These are phyloP conservation scores for Citrus unshiu DNA, from an alignment of 345 rosid species.

Conservation along the genomic window DNA sequence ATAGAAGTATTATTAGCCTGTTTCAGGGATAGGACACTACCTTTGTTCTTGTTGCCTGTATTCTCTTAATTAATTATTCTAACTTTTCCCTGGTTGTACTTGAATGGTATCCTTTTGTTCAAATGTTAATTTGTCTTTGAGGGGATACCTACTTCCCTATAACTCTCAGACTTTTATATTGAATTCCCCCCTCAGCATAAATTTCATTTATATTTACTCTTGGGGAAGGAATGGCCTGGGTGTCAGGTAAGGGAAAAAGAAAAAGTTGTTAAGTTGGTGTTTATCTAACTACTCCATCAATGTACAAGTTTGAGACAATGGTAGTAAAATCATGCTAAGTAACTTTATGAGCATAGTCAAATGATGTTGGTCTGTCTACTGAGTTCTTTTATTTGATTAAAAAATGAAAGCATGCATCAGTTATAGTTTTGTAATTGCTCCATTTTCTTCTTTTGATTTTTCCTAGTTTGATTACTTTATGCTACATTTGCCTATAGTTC, in stretches of 20 bases:
- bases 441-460: not conserved
- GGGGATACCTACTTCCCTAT: not conserved
- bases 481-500: not conserved
- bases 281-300: not conserved
- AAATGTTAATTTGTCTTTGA: not conserved
- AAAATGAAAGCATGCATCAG: not conserved
- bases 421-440: not conserved
- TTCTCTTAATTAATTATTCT: not conserved
- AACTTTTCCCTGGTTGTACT: not conserved
- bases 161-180: not conserved
- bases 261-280: not conserved
- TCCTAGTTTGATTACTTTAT: not conserved
- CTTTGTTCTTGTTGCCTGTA: not conserved
- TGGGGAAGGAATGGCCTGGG: not conserved
- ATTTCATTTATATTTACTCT: not conserved
- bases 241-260: not conserved
- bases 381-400: not conserved
- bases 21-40: not conserved
- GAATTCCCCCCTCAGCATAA: not conserved
- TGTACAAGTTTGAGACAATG: not conserved
- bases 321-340: too few species aligned
- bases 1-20: not conserved
- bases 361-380: not conserved
- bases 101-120: not conserved
- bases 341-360: not conserved